phyloP scores from a whole-genome alignment of 495 filamentous ascomycete species.

The Aspergillus bertholletiae region DNA sequence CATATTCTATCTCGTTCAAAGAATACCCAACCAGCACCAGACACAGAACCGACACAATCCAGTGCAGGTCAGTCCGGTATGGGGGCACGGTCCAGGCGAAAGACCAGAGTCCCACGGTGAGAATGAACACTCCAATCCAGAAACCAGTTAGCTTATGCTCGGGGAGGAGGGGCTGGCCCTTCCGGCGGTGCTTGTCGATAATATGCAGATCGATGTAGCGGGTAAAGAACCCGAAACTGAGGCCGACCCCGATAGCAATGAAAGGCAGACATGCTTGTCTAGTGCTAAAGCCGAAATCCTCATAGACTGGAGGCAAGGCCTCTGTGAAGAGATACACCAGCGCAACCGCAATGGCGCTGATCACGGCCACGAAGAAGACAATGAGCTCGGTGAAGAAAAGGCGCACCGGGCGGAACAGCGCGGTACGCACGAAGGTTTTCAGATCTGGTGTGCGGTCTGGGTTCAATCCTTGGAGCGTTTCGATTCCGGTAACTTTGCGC shows the following conservation, averaged over 20 bases:
- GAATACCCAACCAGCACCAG: slow-evolving; percentile 49
- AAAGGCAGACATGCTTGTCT: slow-evolving; percentile 45
- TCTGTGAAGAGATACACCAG: slow-evolving; percentile 56
- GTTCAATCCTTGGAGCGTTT: slow-evolving; percentile 28
- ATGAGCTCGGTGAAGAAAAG: slow-evolving; percentile 50
- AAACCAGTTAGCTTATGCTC: slow-evolving; percentile 53
- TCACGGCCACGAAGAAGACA: slow-evolving; percentile 41
- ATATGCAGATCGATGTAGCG: slow-evolving; percentile 42
- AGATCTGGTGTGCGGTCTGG: slow-evolving; percentile 41
- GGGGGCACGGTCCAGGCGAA: slow-evolving; percentile 53
- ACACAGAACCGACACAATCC: slow-evolving; percentile 41
- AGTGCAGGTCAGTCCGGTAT: slow-evolving; percentile 22
- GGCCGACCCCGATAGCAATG: slow-evolving; percentile 44
- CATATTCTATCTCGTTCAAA: slow-evolving; percentile 50
- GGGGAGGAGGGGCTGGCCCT: slow-evolving; percentile 30
- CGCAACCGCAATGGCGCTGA: slow-evolving; percentile 43
- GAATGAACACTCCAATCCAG: slow-evolving; percentile 41
- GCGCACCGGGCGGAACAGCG: slow-evolving; percentile 39
- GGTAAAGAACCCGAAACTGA: slow-evolving; percentile 41
- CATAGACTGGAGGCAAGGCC: slow-evolving; percentile 45
- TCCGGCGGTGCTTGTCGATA: slow-evolving; percentile 25
- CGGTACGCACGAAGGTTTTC: slow-evolving; percentile 33
- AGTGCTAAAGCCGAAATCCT: slow-evolving; percentile 35
- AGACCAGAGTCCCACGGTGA: slow-evolving; percentile 47
- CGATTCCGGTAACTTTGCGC: slow-evolving; percentile 19